Conservation (phyloP, 306 rosid genomes). For the Quercus wislizeni region DNA sequence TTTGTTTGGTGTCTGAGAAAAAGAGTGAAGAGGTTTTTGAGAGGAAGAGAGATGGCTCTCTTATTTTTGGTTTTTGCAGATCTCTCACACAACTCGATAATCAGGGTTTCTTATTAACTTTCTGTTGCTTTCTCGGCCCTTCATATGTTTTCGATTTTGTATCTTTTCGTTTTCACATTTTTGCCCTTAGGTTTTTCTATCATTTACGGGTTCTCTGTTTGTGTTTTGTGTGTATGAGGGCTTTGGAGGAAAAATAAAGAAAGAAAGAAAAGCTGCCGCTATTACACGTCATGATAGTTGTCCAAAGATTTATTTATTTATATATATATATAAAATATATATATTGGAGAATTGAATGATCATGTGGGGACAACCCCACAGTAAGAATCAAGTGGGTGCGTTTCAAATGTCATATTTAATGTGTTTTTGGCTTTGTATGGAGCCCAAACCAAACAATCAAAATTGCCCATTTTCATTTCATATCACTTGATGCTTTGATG, state of each 20-base stretch:
- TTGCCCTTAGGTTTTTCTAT: slow-evolving; percentile 19
- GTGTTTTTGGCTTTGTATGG: not conserved
- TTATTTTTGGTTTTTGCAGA: slow-evolving; percentile 37
- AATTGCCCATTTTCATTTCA: too few species aligned
- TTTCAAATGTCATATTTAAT: not conserved
- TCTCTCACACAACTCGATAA: slow-evolving; percentile 76
- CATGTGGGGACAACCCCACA: not conserved
- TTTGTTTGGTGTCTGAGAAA: not conserved
- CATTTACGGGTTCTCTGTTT: slow-evolving; percentile 30
- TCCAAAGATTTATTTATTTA: slow-evolving; percentile 14
- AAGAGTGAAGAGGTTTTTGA: not conserved
- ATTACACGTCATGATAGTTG: slow-evolving; percentile 45
- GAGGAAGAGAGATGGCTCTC: not conserved
- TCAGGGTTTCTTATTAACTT: slow-evolving; percentile 43
- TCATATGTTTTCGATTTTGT: slow-evolving; percentile 39
- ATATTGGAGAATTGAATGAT: not conserved
- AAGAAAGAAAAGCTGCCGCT: slow-evolving; percentile 30
- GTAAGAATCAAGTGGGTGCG: not conserved
- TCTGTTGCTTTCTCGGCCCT: slow-evolving; percentile 48
- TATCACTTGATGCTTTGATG: too few species aligned
- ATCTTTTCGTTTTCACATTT: not conserved
- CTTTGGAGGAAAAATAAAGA: too few species aligned
- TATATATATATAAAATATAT: not conserved
- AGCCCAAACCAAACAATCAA: too few species aligned
- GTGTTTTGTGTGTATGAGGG: too few species aligned